A percentile compares a stretch with the other conserved stretches of the same genome.
These are phyloP conservation scores for Pseudozyma sp. DNA, from an alignment of 1,284 basidiomycete genomes.

Conservation along the genomic window DNA sequence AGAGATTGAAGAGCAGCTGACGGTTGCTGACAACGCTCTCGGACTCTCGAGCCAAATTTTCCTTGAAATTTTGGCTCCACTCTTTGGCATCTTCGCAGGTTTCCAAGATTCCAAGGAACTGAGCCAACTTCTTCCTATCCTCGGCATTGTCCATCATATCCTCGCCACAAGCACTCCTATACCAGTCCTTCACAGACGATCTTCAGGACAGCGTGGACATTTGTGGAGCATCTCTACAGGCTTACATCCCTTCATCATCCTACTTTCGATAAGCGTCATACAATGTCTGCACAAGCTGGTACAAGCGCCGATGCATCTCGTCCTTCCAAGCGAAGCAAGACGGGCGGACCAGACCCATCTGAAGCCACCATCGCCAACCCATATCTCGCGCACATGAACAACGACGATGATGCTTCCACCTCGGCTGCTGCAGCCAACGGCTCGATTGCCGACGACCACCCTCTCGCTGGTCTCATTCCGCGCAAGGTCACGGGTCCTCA, in stretches of 20 bases:
- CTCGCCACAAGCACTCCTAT: no score
- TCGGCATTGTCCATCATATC: background rate
- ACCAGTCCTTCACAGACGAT: no score
- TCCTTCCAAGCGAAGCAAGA: conserved; percentile 53
- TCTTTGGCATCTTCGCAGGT: background rate
- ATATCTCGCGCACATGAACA: conserved; percentile 58
- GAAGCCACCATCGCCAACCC: conserved; percentile 54
- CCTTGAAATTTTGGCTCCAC: conserved; percentile 6
- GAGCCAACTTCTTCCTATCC: conserved; percentile 12
- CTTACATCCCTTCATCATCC: no score
- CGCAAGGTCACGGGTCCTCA: conserved; percentile 80
- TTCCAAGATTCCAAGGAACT: background rate
- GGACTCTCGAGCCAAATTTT: conserved; percentile 33
- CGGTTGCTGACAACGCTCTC: conserved; percentile 22
- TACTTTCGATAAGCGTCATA: background rate
- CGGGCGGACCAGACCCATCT: conserved; percentile 26
- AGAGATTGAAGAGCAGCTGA: conserved; percentile 11
- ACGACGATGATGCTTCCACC: conserved; percentile 29
- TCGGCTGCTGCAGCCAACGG: conserved; percentile 13
- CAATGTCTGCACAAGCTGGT: conserved; percentile 35
- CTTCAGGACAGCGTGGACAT: no score
- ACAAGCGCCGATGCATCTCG: conserved; percentile 40
- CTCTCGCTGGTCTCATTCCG: conserved; percentile 82
- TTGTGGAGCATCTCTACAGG: no score
- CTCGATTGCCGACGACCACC: conserved; percentile 69